Base-by-base conservation (phyloP, 306 rosid species). In the Lotus japonicus region DNA sequence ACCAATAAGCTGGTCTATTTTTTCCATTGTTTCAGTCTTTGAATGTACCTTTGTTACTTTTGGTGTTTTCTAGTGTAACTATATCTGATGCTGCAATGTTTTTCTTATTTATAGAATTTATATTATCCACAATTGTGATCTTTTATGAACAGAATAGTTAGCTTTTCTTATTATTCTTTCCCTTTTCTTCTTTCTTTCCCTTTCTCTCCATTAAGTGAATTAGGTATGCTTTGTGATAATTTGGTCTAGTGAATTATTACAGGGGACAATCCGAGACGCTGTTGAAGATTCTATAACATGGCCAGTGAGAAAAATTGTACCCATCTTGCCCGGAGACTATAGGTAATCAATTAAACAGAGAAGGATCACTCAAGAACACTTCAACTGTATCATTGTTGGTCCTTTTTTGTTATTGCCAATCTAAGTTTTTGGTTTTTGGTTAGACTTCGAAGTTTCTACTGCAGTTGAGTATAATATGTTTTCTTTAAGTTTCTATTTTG, bases 311-410 rank as follows among this genome's bases (percentile, higher is more conserved):
- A 95, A 95, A 81, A 76, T 95, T 68, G 58, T 95, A 67, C 85
- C 99, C 74, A 95, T 95, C 55, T 68, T 95, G 80, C 96, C 99
- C 12, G 97, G 99, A 79, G 99, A 95, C 82, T 95, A 95, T 75
- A 82, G 99, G 99, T 90, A 84, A 60, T 54, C 21, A 59, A 23
- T 33, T 66, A 38, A 39, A 38, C 50, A 43, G 58, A 35, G 36
- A 62, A 66, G 45, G 63, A 35, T 14, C 38, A 44, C 58, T 42
- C 42, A 26, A 51, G 53, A 56, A 12, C 33, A 35, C 33, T 42
- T 73, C 61, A 43, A 43, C 19, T 41, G 60, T 31, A 54, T 19
- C 18, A 51, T 60, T 57, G 13, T 28, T 5, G 3, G 13, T 60
- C n/a, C 14, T 28, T 58, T 12, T 58, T 64, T 13, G 62, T 59